These are phyloP conservation scores for Vigna reflexopilosa DNA, from an alignment of 306 rosid genomes.

Conservation along the genomic window DNA sequence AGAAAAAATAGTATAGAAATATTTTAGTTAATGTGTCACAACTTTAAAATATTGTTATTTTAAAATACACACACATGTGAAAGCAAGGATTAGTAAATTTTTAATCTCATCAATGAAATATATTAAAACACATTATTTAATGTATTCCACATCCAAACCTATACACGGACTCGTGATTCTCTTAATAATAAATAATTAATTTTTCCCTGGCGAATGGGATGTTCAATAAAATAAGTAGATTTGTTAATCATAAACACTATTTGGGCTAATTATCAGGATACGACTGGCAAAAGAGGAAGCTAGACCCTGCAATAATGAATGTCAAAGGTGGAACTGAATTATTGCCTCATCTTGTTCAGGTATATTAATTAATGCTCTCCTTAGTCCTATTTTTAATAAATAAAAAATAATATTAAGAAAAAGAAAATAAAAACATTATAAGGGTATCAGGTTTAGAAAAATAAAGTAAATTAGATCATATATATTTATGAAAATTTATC, in stretches of 20 bases:
- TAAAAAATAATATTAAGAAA: background rate
- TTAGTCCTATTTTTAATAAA: background rate
- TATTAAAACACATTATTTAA: background rate
- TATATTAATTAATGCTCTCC: slow-evolving; percentile 26
- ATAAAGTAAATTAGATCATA: background rate
- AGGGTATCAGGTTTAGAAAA: background rate
- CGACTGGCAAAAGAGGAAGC: slow-evolving; percentile 76
- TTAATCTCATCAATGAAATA: background rate
- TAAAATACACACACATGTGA: no score
- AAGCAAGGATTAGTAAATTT: background rate
- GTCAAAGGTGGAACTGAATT: slow-evolving; percentile 55
- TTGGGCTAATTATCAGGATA: slow-evolving; percentile 59
- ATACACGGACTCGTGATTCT: no score
- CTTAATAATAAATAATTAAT: no score
- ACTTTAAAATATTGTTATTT: no score
- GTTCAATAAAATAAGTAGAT: background rate
- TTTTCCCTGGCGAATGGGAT: background rate
- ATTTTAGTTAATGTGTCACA: no score
- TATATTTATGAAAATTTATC: background rate
- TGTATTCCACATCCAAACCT: background rate
- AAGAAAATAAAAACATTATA: background rate
- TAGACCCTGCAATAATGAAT: slow-evolving; percentile 91
- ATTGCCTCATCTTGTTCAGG: slow-evolving; percentile 82
- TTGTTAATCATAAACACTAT: background rate
- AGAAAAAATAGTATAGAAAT: no score